phyloP scores from a whole-genome alignment of 2,329 filamentous ascomycete species.

The Capronia epimyces region DNA sequence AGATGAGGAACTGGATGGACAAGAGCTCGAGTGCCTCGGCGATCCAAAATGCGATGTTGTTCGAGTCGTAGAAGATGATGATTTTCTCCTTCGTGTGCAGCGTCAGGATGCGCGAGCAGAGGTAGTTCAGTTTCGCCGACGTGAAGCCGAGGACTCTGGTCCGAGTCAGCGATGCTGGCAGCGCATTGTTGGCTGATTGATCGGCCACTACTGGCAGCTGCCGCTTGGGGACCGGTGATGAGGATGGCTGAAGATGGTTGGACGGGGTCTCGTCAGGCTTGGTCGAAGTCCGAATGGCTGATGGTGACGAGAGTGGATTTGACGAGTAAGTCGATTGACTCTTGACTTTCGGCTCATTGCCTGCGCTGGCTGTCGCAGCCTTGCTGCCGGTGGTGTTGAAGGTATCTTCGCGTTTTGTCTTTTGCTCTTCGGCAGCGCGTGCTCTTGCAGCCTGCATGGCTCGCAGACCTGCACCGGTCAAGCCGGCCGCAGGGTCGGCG shows the following conservation, averaged over 20 bases:
- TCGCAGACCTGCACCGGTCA: constrained; percentile 40
- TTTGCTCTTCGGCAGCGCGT: constrained; percentile 20
- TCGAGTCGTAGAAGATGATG: constrained; percentile 84
- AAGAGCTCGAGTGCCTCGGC: constrained; percentile 73
- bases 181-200: constrained; percentile 35
- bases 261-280: neutral
- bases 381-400: constrained; percentile 10
- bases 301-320: neutral
- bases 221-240: constrained; percentile 6
- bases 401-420: constrained; percentile 12
- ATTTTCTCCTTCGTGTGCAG: constrained; percentile 74
- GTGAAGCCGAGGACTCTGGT: constrained; percentile 69
- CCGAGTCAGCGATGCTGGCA: constrained; percentile 42
- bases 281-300: neutral
- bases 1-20: constrained; percentile 57
- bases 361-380: constrained; percentile 8
- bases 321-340: constrained; percentile 15
- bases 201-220: constrained; percentile 51
- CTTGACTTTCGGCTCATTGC: constrained; percentile 25
- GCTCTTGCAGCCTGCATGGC: constrained; percentile 31
- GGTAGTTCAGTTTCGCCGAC: constrained; percentile 81
- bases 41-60: constrained; percentile 81
- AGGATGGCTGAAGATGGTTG: neutral
- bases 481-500: constrained; percentile 39
- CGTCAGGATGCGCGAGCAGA: constrained; percentile 65